These are phyloP conservation scores for Neurospora sp. DNA, from an alignment of 495 filamentous ascomycete species.

Conservation along the genomic window DNA sequence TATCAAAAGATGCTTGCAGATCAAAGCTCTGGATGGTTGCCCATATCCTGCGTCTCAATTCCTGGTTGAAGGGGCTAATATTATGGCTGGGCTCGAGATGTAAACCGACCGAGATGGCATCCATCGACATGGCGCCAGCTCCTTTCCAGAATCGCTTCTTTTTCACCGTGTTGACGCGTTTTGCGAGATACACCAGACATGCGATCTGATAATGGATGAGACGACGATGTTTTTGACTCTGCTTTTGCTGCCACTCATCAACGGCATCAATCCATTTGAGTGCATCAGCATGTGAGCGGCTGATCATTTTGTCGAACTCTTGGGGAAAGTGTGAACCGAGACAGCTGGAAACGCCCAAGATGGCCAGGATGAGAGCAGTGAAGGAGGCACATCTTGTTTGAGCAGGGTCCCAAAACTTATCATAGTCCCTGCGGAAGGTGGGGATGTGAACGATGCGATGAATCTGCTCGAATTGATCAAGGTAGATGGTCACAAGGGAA, in stretches of 20 bases:
- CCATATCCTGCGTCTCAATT: constrained; percentile 60
- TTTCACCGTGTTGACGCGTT: constrained; percentile 34
- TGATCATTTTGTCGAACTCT: constrained; percentile 29
- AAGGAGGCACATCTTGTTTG: constrained; percentile 32
- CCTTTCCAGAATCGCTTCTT: constrained; percentile 47
- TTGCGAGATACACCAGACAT: constrained; percentile 34
- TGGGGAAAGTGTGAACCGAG: constrained; percentile 19
- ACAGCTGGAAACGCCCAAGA: constrained; percentile 31
- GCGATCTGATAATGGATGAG: constrained; percentile 37
- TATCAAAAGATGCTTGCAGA: constrained; percentile 48
- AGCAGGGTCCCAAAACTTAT: constrained; percentile 32
- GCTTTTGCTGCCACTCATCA: constrained; percentile 27
- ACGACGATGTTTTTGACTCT: constrained; percentile 33
- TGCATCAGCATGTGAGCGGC: constrained; percentile 20
- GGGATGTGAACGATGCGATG: constrained; percentile 39
- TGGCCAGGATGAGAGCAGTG: constrained; percentile 34
- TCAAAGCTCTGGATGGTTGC: constrained; percentile 50
- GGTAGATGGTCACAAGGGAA: constrained; percentile 27
- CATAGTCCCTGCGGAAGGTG: constrained; percentile 33
- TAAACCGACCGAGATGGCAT: constrained; percentile 46
- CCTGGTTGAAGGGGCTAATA: constrained; percentile 43
- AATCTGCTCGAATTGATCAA: constrained; percentile 36
- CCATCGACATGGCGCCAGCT: constrained; percentile 43
- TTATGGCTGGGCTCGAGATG: constrained; percentile 39
- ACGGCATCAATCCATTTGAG: constrained; percentile 29